phyloP scores from a whole-genome alignment of 345 rosid species.

The Raphanus sativus region DNA sequence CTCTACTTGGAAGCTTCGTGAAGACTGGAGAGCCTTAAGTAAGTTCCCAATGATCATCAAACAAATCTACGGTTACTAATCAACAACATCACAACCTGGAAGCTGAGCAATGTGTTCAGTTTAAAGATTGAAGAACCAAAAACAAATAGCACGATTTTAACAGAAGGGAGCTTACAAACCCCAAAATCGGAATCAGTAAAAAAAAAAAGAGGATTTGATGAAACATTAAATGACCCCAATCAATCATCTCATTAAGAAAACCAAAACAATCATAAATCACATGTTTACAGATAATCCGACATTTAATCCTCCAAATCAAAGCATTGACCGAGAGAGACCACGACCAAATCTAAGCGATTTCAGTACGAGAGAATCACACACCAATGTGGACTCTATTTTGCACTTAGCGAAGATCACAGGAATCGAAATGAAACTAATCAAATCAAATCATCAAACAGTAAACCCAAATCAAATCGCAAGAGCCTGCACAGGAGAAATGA shows the following conservation, averaged over 20 bases:
- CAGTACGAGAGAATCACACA: neutral
- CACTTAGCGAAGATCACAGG: neutral
- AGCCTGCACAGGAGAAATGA: neutral
- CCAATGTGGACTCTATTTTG: neutral
- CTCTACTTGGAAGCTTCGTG: neutral
- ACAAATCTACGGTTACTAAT: neutral
- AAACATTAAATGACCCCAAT: neutral
- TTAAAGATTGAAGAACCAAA: neutral
- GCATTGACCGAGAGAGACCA: neutral
- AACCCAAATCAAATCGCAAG: constrained; percentile 1
- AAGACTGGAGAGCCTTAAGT: neutral
- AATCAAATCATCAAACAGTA: neutral
- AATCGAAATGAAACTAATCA: constrained; percentile 12
- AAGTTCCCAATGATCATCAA: neutral
- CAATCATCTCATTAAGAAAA: neutral
- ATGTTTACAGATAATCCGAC: neutral
- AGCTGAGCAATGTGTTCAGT: neutral
- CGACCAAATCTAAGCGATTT: neutral
- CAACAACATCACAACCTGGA: neutral
- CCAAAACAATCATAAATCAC: neutral
- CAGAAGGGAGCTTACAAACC: too few relatives aligned
- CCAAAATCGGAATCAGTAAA: neutral
- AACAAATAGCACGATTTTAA: too few relatives aligned
- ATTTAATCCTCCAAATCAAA: neutral
- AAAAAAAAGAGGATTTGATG: neutral